phyloP scores from a whole-genome alignment of 208 protist species.

The Blastocrithidia nonstop region DNA sequence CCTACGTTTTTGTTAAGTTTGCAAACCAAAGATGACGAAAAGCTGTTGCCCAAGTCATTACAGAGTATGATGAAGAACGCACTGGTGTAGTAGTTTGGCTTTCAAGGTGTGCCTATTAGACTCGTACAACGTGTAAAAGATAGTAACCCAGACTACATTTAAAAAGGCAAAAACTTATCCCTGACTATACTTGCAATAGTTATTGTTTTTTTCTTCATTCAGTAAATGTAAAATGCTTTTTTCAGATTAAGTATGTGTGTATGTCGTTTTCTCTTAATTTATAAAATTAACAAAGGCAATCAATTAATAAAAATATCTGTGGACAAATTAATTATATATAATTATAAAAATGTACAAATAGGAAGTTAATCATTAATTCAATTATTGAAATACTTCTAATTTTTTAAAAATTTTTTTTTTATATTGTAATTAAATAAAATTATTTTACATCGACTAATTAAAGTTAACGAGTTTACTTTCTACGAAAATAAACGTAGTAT shows the following conservation, averaged over 20 bases:
- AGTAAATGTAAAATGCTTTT: constrained; percentile 6
- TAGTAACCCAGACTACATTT: constrained; percentile 84
- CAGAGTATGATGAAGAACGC: constrained; percentile 88
- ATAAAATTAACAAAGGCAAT: constrained; percentile 1
- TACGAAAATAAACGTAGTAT: too few relatives aligned
- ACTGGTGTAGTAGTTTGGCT: constrained; percentile 83
- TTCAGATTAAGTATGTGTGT: constrained; percentile 1
- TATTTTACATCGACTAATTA: too few relatives aligned
- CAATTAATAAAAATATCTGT: too few relatives aligned
- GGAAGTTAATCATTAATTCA: too few relatives aligned
- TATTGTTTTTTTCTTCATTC: not conserved
- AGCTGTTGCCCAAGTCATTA: constrained; percentile 45
- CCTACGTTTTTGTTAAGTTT: constrained; percentile 78
- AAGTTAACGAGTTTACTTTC: too few relatives aligned
- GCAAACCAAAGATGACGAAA: constrained; percentile 80
- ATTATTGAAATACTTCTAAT: too few relatives aligned
- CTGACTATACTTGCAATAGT: constrained; percentile 3
- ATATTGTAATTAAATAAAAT: too few relatives aligned
- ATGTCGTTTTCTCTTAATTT: not conserved
- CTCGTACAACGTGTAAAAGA: constrained; percentile 82
- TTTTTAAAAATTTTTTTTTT: too few relatives aligned
- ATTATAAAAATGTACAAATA: too few relatives aligned
- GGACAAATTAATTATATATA: too few relatives aligned
- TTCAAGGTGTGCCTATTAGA: constrained; percentile 75
- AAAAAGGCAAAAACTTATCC: not conserved